Evolutionary conservation across 2,329 filamentous ascomycete genomes (phyloP), one percentile per base, ranked within the genome.

Genomic region (Talaromyces albobiverticillius): DNA sequence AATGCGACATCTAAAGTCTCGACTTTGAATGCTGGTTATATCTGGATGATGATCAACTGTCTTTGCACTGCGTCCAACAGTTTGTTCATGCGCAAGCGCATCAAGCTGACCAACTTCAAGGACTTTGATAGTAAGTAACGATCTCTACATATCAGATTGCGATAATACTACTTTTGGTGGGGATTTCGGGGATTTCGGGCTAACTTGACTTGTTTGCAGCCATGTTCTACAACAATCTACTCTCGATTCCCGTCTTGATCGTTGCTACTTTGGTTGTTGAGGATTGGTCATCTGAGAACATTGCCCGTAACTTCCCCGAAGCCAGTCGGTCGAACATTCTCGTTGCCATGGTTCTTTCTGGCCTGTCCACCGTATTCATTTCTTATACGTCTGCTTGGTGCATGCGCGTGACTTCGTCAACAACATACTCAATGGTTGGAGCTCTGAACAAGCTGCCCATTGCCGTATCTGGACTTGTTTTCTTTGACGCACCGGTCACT

Each of bases 371-470:
- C 48, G 92, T 97, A 67, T 96, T 96, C 77, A 99, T 99, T 73
- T 97, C 93, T n/a, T 99, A 99, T 82, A 95, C 91, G 68, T 96
- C 93, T 14, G 94, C 94, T 34, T 99, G 94, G 94, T 97, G 94
- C 70, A 95, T 99, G 60, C 92, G 94, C 62, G 89, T 96, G 60
- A 97, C 94, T 7, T 95, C 92, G 0, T 96, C 92, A 16, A 99
- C 94, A 8, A 99, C 94, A 2, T 99, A 97, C 79, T 95, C 90
- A 26, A 97, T 99, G 93, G 94, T 97, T 54, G 94, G 94, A 59
- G 90, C 93, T 16, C 81, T 99, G 66, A 99, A 99, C 82, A 99
- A 99, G 81, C 86, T 99, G 29, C 94, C 94, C 40, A 92, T 99
- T 63, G 94, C 94, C 53, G 73, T 99, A 61, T 93, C 88, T 60